Percentiles rank a stretch among this genome's conserved stretches.
Conservation (phyloP, 2,329 filamentous ascomycete species). For the Fusarium sp. region DNA sequence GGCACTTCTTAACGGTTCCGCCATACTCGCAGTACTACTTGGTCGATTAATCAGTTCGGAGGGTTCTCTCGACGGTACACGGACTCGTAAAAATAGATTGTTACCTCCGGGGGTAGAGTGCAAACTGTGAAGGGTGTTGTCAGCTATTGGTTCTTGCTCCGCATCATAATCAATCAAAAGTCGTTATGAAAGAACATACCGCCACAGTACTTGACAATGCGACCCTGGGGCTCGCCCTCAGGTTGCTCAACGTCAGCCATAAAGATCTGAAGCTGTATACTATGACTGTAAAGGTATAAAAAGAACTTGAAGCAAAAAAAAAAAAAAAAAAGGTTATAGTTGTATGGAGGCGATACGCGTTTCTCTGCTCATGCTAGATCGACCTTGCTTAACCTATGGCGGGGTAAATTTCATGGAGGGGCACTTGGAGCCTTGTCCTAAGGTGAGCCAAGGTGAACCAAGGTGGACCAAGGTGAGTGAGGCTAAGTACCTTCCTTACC, state of each 20-base stretch:
- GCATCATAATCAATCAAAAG: background rate
- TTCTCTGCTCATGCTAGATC: slow-evolving; percentile 27
- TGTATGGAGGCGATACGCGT: slow-evolving; percentile 46
- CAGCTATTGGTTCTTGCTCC: slow-evolving; percentile 31
- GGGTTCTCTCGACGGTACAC: slow-evolving; percentile 6
- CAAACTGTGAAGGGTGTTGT: slow-evolving; percentile 61
- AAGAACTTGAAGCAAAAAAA: slow-evolving; percentile 23
- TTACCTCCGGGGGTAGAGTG: slow-evolving; percentile 73
- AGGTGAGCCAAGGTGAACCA: background rate
- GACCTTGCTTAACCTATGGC: slow-evolving; percentile 44
- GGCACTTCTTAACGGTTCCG: slow-evolving; percentile 94
- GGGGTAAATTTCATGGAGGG: slow-evolving; percentile 52
- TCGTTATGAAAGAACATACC: slow-evolving; percentile 58
- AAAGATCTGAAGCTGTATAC: slow-evolving; percentile 21
- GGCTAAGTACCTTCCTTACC: no score
- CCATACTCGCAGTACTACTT: slow-evolving; percentile 98
- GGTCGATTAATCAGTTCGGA: slow-evolving; percentile 42
- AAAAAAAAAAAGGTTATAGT: slow-evolving; percentile 30
- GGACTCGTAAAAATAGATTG: slow-evolving; percentile 27
- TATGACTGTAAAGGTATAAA: background rate
- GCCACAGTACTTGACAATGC: slow-evolving; percentile 68
- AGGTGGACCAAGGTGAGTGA: background rate
- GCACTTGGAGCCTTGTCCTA: slow-evolving; percentile 27
- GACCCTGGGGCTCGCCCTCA: slow-evolving; percentile 63
- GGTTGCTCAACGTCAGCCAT: slow-evolving; percentile 68